Conservation (phyloP, 495 filamentous ascomycete species). For the Penicillium angulare region DNA sequence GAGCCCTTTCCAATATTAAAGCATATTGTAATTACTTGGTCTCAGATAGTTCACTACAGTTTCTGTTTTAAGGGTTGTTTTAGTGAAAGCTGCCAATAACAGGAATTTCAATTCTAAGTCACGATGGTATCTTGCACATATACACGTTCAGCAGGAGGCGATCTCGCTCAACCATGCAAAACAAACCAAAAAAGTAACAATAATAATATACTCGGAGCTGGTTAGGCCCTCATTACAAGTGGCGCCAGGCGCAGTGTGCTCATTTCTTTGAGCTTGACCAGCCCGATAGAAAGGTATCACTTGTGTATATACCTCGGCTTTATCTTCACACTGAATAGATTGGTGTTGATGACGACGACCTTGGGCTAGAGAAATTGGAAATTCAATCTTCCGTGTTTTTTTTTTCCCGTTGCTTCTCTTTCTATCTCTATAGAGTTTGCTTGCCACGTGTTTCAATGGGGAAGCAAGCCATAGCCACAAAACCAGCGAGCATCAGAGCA, state of each 20-base stretch:
- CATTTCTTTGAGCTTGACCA: no score
- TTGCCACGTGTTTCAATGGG: constrained; percentile 55
- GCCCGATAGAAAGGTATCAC: no score
- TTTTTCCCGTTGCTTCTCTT: not conserved
- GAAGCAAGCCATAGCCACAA: constrained; percentile 49
- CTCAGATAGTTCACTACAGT: no score
- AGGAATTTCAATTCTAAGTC: constrained; percentile 5
- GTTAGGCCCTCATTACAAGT: not conserved
- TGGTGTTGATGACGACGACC: no score
- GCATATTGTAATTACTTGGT: no score
- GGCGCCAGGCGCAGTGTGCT: not conserved
- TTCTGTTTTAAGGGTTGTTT: not conserved
- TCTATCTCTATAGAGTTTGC: constrained; percentile 39
- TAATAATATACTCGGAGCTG: not conserved
- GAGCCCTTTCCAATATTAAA: no score
- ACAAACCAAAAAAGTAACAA: no score
- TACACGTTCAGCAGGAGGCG: constrained; percentile 1
- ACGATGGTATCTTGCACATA: constrained; percentile 17
- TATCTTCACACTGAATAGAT: no score
- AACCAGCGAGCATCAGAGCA: constrained; percentile 49
- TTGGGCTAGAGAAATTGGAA: not conserved
- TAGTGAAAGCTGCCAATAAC: no score
- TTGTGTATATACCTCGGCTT: no score
- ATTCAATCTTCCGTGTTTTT: not conserved
- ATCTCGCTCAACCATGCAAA: not conserved